phyloP scores from a whole-genome alignment of 2,329 filamentous ascomycete genomes.

The Pleomassaria siparia region DNA sequence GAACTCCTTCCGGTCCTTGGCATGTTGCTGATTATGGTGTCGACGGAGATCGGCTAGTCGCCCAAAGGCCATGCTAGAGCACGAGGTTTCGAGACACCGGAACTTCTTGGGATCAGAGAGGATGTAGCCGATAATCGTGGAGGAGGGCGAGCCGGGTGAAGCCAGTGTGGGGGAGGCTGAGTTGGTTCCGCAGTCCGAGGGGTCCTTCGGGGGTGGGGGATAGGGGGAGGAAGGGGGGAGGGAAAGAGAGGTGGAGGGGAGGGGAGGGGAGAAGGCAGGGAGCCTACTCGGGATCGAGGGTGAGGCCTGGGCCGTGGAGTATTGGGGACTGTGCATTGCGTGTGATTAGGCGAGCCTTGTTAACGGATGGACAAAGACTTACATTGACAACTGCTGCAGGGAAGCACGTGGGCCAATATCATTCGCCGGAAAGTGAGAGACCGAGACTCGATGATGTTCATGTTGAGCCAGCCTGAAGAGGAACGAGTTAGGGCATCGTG shows the following conservation, averaged over 20 bases:
- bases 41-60: slow-evolving; percentile 36
- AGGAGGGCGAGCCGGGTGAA: neutral
- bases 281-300: neutral
- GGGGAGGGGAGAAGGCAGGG: neutral
- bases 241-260: neutral
- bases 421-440: neutral
- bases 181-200: too few species aligned
- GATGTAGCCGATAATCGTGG: slow-evolving; percentile 24
- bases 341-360: too few species aligned
- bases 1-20: slow-evolving; percentile 8
- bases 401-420: neutral
- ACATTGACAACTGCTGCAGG: neutral
- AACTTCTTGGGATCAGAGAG: slow-evolving; percentile 25
- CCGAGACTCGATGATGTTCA: neutral
- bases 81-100: slow-evolving; percentile 22
- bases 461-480: slow-evolving; percentile 3
- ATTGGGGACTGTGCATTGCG: neutral
- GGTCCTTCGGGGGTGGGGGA: neutral
- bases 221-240: neutral
- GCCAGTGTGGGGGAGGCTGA: neutral
- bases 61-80: slow-evolving; percentile 24
- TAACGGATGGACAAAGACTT: neutral
- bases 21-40: slow-evolving; percentile 27
- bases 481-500: slow-evolving; percentile 14
- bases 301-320: neutral